Evolutionary conservation across 2,329 filamentous ascomycete species (phyloP), one percentile per base, ranked within the genome.

Genomic region (Cercospora zeae-maydis): DNA sequence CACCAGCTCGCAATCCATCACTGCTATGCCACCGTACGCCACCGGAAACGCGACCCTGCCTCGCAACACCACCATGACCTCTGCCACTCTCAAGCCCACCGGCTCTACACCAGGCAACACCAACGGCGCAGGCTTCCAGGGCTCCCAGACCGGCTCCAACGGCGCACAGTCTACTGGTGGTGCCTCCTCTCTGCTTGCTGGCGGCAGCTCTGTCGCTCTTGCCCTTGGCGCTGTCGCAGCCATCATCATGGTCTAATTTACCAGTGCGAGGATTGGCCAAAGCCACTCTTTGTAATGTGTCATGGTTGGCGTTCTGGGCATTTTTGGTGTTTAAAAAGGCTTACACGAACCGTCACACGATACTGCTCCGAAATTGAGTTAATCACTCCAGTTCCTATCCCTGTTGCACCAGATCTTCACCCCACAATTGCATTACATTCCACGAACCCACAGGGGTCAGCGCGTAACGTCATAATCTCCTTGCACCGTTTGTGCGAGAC

Each of bases 211-310:
- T n/a, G 58, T 79, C 54, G 75, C 77, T 36, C 72, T 80, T 57
- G 72, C 78, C 59, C 69, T 78, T 62, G 74, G 78, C 62, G 78
- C 75, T 54, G 71, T 77, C 21, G 78, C 76, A 59, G 78, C 77
- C 34, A 72, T 80, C 66, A 72, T 75, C 54, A 65, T 67, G 60
- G 63, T 55, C 54, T 68, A 66, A 31, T 30, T 52, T 16, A 31
- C 21, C 27, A 45, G 21, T 21, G 39, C 58, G 49, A 45, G 21
- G 52, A 55, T 13, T 45, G 39, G 47, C 47, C n/a, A 14, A 27
- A 52, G 47, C 24, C 47, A 52, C 9, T 27, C 24, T 52, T 21
- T 31, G 47, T 52, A 30, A 52, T 52, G 47, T 33, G 47, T 52
- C 47, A 52, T 52, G 47, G 47, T 31, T 13, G 47, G 47, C 47